Evolutionary conservation across 257 asterid species (phyloP), one percentile per base, ranked within the genome.

Genomic region (Solanum lycopersicoides): DNA sequence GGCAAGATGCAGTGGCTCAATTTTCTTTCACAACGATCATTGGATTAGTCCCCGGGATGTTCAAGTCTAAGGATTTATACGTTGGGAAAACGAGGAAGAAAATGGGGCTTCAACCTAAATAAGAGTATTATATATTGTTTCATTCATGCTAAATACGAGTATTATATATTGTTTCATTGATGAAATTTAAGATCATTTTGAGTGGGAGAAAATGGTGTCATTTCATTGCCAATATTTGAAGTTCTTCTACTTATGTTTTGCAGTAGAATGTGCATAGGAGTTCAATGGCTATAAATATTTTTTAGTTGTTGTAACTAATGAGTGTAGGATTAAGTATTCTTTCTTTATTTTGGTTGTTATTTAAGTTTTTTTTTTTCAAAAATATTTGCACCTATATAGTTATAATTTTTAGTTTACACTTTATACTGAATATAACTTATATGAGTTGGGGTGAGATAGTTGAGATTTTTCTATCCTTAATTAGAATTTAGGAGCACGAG

Each of bases 1-100:
- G 98, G 87, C 91, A 93, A 0, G 98, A 96, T 86, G 98, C 96
- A 23, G 96, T 95, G 34, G 98, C 98, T 72, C 98, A 96, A 89
- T 93, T 90, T 86, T 90, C 93, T 6, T 91, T 91, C 92, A 92
- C 98, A 28, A 95, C 98, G 20, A 34, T 91, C 7, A 92, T 93
- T 25, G 98, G 98, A 44, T 91, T 94, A 13, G 88, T 96, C 80
- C 98, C 98, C 15, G 97, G 98, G 56, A 89, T 96, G 92, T 91
- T 96, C 90, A 96, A 96, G 89, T 96, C 98, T 68, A 96, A 91
- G 87, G 98, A 96, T 91, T 90, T 96, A 83, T 94, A 90, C 72
- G 97, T 96, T 9, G 97, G 97, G 12, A 96, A 94, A 87, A 91
- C 93, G 1, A 92, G 98, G 93, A 96, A 93, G 91, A 89, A 90